These are phyloP conservation scores for Trichoderma sp. DNA, from an alignment of 2,329 filamentous ascomycete genomes.

Conservation along the genomic window DNA sequence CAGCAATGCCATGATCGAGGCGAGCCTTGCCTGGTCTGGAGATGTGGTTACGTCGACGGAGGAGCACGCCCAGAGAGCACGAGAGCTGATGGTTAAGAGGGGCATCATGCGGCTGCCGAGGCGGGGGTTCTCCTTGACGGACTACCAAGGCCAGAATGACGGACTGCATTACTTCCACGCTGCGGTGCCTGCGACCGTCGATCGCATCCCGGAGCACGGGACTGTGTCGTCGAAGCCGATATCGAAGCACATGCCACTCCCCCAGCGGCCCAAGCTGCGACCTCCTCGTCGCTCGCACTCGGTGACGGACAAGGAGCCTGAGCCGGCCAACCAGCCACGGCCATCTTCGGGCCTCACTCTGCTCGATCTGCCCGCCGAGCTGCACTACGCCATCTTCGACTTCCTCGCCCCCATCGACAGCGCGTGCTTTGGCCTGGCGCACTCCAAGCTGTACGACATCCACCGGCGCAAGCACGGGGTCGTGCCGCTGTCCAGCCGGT, in stretches of 20 bases:
- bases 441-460: constrained; percentile 56
- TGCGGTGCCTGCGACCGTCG: constrained; percentile 14
- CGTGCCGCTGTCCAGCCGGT: constrained; percentile 55
- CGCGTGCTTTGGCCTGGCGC: constrained; percentile 58
- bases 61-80: constrained; percentile 40
- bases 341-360: constrained; percentile 47
- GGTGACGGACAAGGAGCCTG: constrained; percentile 59
- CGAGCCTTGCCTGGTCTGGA: constrained; percentile 20
- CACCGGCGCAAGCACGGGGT: constrained; percentile 54
- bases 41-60: constrained; percentile 36
- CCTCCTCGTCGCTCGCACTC: constrained; percentile 56
- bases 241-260: constrained; percentile 21
- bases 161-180: constrained; percentile 25
- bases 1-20: constrained; percentile 26
- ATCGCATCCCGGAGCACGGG: constrained; percentile 36
- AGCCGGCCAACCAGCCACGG: constrained; percentile 46
- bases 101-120: constrained; percentile 39
- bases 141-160: constrained; percentile 38
- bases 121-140: constrained; percentile 47
- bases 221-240: constrained; percentile 22
- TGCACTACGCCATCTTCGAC: constrained; percentile 60
- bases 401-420: constrained; percentile 63
- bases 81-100: constrained; percentile 38
- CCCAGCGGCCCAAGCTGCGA: constrained; percentile 37
- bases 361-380: constrained; percentile 53